Evolutionary conservation across 139 green algal species (phyloP).

Genomic region (Mesotaenium endlicherianum): DNA sequence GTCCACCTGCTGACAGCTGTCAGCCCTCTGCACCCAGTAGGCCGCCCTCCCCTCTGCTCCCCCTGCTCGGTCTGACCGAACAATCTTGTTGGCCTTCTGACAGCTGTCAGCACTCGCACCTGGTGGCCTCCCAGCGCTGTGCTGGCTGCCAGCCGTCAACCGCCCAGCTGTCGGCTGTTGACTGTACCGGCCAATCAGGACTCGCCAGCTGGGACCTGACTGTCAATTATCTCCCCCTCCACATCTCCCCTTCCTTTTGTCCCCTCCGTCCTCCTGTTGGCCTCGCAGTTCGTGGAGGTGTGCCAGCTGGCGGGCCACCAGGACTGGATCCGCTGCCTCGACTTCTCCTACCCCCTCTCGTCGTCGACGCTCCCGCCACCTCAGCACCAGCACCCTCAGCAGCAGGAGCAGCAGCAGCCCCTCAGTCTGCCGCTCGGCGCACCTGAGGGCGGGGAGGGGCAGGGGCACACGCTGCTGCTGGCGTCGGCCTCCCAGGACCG

Average conservation of each 20-base stretch:
- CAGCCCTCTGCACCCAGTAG: too few relatives aligned
- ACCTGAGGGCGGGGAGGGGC: too few relatives aligned
- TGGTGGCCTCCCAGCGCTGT: too few relatives aligned
- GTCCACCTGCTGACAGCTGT: conserved; percentile 33
- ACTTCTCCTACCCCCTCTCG: neutral
- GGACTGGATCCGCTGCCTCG: conserved; percentile 59
- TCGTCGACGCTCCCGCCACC: neutral
- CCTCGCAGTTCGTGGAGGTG: conserved; percentile 28
- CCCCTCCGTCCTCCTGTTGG: neutral
- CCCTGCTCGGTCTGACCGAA: too few relatives aligned
- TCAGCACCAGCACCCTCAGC: neutral
- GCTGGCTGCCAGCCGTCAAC: too few relatives aligned
- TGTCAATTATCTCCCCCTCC: too few relatives aligned
- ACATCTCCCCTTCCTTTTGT: neutral
- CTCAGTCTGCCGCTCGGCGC: neutral
- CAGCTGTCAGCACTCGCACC: too few relatives aligned
- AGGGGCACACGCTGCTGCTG: conserved; percentile 66
- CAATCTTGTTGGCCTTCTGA: too few relatives aligned
- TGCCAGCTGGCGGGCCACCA: conserved; percentile 57
- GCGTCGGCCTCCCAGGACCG: conserved; percentile 87
- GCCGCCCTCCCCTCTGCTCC: too few relatives aligned
- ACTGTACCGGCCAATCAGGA: too few relatives aligned
- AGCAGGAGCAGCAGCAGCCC: conserved; percentile 4
- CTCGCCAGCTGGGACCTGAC: too few relatives aligned
- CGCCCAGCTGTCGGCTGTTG: too few relatives aligned